Percentiles rank a stretch among this genome's conserved stretches.
phyloP scores from a whole-genome alignment of 2,329 filamentous ascomycete species.

The Endothia cerciana region DNA sequence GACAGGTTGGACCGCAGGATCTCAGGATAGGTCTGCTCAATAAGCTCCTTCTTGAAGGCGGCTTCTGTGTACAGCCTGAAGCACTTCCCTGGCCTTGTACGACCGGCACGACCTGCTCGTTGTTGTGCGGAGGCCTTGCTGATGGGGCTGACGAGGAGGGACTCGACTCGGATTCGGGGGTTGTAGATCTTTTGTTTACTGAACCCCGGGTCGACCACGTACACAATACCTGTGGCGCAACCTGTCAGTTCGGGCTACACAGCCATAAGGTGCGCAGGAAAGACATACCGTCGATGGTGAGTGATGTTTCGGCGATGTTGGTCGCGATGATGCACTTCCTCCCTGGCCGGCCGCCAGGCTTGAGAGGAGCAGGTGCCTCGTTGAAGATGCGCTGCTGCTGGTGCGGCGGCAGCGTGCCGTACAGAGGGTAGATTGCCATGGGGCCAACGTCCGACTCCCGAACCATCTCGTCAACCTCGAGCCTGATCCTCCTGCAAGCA shows the following conservation, averaged over 20 bases:
- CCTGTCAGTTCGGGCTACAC: slow-evolving; percentile 7
- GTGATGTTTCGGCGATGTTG: slow-evolving; percentile 96
- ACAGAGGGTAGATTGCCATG: slow-evolving; percentile 87
- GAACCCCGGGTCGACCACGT: slow-evolving; percentile 98
- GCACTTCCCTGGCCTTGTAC: slow-evolving; percentile 97
- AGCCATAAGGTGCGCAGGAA: not conserved
- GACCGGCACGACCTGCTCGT: slow-evolving; percentile 96
- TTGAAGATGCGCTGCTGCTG: slow-evolving; percentile 97
- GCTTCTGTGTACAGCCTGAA: slow-evolving; percentile 95
- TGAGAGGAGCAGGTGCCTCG: slow-evolving; percentile 74
- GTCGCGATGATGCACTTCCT: slow-evolving; percentile 93
- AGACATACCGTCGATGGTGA: slow-evolving; percentile 85
- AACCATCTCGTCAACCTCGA: slow-evolving; percentile 90
- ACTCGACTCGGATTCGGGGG: slow-evolving; percentile 93
- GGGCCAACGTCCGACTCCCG: slow-evolving; percentile 91
- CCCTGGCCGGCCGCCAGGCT: slow-evolving; percentile 80
- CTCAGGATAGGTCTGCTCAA: slow-evolving; percentile 95
- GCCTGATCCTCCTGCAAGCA: slow-evolving; percentile 84
- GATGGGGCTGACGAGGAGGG: slow-evolving; percentile 94
- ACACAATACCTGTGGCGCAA: slow-evolving; percentile 70
- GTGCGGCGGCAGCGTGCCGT: slow-evolving; percentile 87
- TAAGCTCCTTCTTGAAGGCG: slow-evolving; percentile 97
- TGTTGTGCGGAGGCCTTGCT: slow-evolving; percentile 98
- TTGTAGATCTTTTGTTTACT: slow-evolving; percentile 99
- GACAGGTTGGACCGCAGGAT: slow-evolving; percentile 93